These are phyloP conservation scores for Pichia nakasei DNA, from an alignment of 805 yeast species.

Conservation along the genomic window DNA sequence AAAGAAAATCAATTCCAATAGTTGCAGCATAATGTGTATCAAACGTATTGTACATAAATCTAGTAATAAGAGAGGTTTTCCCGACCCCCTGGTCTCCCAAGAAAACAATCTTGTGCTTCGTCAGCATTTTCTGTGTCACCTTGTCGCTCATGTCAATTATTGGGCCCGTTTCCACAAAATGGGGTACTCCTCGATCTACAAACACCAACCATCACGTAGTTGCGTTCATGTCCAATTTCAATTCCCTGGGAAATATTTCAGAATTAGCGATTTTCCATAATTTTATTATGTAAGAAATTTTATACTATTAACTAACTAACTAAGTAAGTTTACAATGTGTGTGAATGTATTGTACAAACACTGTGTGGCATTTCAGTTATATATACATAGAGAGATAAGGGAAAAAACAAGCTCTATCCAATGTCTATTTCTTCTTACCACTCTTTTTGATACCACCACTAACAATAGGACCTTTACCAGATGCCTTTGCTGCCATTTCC, in stretches of 20 bases:
- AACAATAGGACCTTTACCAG: constrained; percentile 83
- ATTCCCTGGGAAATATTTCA: too few relatives aligned
- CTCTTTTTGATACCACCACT: constrained; percentile 97
- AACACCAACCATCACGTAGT: too few relatives aligned
- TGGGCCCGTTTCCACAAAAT: too few relatives aligned
- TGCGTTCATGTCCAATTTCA: too few relatives aligned
- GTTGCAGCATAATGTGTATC: constrained; percentile 96
- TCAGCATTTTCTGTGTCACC: constrained; percentile 25
- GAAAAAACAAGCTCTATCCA: too few relatives aligned
- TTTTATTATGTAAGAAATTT: too few relatives aligned
- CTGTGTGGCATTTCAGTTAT: not conserved
- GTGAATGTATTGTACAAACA: too few relatives aligned
- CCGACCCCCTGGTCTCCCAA: constrained; percentile 98
- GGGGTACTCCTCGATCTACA: too few relatives aligned
- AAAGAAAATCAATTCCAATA: constrained; percentile 90
- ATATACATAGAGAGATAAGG: not conserved
- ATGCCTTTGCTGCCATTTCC: constrained; percentile 79
- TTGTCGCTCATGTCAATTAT: not conserved
- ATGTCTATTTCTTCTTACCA: constrained; percentile 44
- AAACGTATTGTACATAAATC: constrained; percentile 96
- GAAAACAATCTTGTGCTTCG: constrained; percentile 84
- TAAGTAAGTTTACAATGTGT: too few relatives aligned
- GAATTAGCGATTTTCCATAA: too few relatives aligned
- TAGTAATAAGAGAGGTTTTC: constrained; percentile 89
- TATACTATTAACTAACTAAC: too few relatives aligned